Evolutionary conservation across 192 early-diverging fungal species (phyloP).

Genomic region (Umbelopsis sp.): DNA sequence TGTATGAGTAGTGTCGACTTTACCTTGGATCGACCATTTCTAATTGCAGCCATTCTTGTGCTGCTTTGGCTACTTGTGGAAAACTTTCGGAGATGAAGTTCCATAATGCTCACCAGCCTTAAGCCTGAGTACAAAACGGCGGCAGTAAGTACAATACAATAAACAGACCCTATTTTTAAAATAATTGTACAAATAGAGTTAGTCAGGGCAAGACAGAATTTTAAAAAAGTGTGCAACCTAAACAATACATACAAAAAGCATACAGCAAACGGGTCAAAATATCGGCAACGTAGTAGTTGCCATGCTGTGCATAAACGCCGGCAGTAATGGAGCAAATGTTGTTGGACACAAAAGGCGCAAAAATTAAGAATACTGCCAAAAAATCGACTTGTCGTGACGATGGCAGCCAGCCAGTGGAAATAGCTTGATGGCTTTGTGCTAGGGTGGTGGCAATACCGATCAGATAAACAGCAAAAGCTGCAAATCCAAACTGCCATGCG

Average conservation of each 20-base stretch:
- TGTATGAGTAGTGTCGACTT: background rate
- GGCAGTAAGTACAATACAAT: constrained; percentile 5
- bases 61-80: constrained; percentile 2
- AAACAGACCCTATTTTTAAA: background rate
- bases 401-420: constrained; percentile 36
- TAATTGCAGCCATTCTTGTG: constrained; percentile 6
- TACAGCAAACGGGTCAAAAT: constrained; percentile 27
- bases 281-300: constrained; percentile 20
- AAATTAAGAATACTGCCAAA: constrained; percentile 23
- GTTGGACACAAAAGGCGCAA: constrained; percentile 32
- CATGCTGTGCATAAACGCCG: constrained; percentile 17
- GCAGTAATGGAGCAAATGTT: constrained; percentile 30
- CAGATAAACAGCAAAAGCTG: constrained; percentile 32
- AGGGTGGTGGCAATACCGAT: constrained; percentile 37
- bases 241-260: constrained; percentile 21
- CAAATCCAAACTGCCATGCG: constrained; percentile 37
- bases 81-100: constrained; percentile 21
- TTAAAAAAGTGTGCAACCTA: too few relatives aligned
- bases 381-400: constrained; percentile 32
- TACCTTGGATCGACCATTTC: constrained; percentile 33
- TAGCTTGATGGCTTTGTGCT: constrained; percentile 36
- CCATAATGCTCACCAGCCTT: constrained; percentile 25
- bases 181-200: background rate
- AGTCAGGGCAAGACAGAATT: too few relatives aligned
- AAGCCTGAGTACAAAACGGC: constrained; percentile 28